Conservation (phyloP, 2,329 filamentous ascomycete genomes). For the Penicillium sp. region DNA sequence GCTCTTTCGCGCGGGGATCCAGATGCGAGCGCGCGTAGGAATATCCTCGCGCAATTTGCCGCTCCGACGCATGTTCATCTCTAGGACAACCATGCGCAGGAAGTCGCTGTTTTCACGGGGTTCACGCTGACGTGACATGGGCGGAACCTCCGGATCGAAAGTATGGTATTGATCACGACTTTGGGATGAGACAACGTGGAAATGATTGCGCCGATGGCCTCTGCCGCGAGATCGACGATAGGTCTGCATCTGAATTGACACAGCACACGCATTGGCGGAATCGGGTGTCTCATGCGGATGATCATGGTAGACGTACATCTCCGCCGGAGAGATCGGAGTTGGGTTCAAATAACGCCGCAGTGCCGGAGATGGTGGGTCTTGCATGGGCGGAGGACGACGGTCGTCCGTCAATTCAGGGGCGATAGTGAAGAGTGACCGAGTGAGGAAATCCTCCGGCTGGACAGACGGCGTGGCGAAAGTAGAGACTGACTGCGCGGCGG, state of each 20-base stretch:
- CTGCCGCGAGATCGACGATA: slow-evolving; percentile 47
- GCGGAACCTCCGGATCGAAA: slow-evolving; percentile 37
- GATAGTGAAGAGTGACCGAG: slow-evolving; percentile 55
- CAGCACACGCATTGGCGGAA: slow-evolving; percentile 39
- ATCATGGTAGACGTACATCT: slow-evolving; percentile 47
- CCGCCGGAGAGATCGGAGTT: slow-evolving; percentile 45
- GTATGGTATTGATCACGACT: slow-evolving; percentile 39
- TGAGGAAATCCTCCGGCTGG: slow-evolving; percentile 59
- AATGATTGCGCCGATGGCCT: slow-evolving; percentile 28
- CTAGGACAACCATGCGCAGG: slow-evolving; percentile 61
- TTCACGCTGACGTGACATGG: slow-evolving; percentile 57
- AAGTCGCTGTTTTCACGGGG: slow-evolving; percentile 63
- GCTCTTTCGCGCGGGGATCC: slow-evolving; percentile 56
- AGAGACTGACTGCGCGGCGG: slow-evolving; percentile 60
- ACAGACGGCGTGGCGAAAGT: slow-evolving; percentile 54
- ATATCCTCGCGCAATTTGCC: slow-evolving; percentile 59
- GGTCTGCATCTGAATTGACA: slow-evolving; percentile 63
- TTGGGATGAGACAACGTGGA: slow-evolving; percentile 44
- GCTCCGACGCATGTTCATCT: slow-evolving; percentile 65
- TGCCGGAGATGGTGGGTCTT: slow-evolving; percentile 55
- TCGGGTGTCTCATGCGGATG: slow-evolving; percentile 35
- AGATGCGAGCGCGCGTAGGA: slow-evolving; percentile 57
- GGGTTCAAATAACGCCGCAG: slow-evolving; percentile 62
- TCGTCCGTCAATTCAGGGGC: slow-evolving; percentile 60
- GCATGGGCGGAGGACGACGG: slow-evolving; percentile 55